A percentile compares a stretch with the other conserved stretches of the same genome.
Evolutionary conservation across 306 rosid species (phyloP).

Genomic region (Prinsepia uniflora): DNA sequence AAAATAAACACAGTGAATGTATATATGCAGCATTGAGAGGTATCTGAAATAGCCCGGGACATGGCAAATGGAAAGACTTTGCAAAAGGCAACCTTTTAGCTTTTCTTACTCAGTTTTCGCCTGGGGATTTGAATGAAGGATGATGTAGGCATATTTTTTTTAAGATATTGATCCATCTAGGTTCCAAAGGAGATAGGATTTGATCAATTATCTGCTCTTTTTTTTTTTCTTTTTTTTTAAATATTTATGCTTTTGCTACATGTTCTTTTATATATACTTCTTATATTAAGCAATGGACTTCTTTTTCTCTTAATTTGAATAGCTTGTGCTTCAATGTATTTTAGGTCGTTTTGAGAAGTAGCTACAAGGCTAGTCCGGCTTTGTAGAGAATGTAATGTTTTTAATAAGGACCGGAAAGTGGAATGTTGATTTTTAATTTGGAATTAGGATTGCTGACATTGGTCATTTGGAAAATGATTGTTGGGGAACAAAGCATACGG

Average conservation of each 20-base stretch:
- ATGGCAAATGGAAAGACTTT: slow-evolving; percentile 33
- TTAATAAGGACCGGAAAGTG: too few species aligned
- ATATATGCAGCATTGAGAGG: slow-evolving; percentile 45
- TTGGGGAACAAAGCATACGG: too few species aligned
- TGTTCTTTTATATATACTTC: slow-evolving; percentile 30
- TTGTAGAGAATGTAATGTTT: too few species aligned
- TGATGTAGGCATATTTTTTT: slow-evolving; percentile 27
- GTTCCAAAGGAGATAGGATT: slow-evolving; percentile 41
- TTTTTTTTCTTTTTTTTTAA: slow-evolving; percentile 12
- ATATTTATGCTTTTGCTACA: slow-evolving; percentile 15
- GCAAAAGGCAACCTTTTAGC: slow-evolving; percentile 31
- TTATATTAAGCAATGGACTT: slow-evolving; percentile 32
- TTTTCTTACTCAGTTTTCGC: slow-evolving; percentile 33
- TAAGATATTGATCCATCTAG: slow-evolving; percentile 30
- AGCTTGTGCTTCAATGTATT: too few species aligned
- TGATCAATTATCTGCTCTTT: slow-evolving; percentile 27
- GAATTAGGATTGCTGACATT: too few species aligned
- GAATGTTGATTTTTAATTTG: too few species aligned
- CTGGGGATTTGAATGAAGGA: slow-evolving; percentile 31
- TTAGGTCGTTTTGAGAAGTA: too few species aligned
- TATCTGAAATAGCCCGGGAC: slow-evolving; percentile 27
- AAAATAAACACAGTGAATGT: background rate
- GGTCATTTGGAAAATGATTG: too few species aligned
- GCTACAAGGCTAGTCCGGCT: too few species aligned
- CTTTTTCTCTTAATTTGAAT: slow-evolving; percentile 7